phyloP scores from a whole-genome alignment of 2,329 filamentous ascomycete species.

The Xylaria sp. region DNA sequence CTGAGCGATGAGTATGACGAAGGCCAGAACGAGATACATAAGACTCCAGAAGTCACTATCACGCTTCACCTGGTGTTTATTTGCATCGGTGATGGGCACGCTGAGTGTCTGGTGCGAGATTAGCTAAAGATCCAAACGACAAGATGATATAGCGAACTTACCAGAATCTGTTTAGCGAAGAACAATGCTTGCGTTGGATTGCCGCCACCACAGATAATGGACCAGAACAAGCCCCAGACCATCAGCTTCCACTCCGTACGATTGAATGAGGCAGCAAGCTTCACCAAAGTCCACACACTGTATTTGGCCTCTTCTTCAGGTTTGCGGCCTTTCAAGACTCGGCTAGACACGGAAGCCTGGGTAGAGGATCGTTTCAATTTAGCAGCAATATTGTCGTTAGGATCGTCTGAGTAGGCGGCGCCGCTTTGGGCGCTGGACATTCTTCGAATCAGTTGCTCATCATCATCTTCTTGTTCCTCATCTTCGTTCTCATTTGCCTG shows the following conservation, averaged over 20 bases:
- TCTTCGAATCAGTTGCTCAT: slow-evolving; percentile 58
- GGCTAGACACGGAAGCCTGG: slow-evolving; percentile 73
- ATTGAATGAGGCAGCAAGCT: slow-evolving; percentile 85
- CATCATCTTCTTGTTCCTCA: slow-evolving; percentile 55
- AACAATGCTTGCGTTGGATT: slow-evolving; percentile 83
- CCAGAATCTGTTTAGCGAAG: slow-evolving; percentile 86
- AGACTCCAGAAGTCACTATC: slow-evolving; percentile 86
- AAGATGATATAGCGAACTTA: slow-evolving; percentile 63
- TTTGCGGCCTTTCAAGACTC: slow-evolving; percentile 69
- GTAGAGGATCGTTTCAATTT: slow-evolving; percentile 68
- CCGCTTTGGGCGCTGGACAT: slow-evolving; percentile 55
- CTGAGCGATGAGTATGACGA: slow-evolving; percentile 78
- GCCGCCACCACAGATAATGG: slow-evolving; percentile 81
- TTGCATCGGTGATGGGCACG: slow-evolving; percentile 58
- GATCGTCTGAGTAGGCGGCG: slow-evolving; percentile 62
- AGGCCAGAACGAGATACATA: slow-evolving; percentile 88
- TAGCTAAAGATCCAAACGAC: slow-evolving; percentile 25
- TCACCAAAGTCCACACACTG: slow-evolving; percentile 79
- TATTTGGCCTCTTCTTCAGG: slow-evolving; percentile 68
- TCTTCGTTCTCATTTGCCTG: slow-evolving; percentile 64
- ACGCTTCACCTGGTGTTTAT: slow-evolving; percentile 68
- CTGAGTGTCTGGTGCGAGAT: slow-evolving; percentile 47
- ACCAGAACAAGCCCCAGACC: slow-evolving; percentile 77
- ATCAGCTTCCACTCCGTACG: slow-evolving; percentile 76
- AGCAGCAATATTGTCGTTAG: slow-evolving; percentile 69